Base-by-base conservation (phyloP, 75 land plant genomes). In the Pinus taeda region DNA sequence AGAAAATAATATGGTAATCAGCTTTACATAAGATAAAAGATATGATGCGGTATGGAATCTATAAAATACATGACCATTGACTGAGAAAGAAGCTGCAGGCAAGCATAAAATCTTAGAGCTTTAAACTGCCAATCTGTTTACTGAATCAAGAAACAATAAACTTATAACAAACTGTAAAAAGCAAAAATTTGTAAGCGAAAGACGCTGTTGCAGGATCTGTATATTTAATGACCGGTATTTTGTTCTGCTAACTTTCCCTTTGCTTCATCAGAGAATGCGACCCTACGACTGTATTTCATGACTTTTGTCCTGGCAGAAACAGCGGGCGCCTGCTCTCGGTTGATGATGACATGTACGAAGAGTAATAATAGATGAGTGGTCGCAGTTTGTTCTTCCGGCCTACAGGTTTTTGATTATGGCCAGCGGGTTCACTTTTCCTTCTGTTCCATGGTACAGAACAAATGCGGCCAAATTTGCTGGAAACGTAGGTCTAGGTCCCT, bases 401-500 rank as follows among this genome's bases (percentile, higher is more conserved):
- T 42, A 24, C 12, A 49, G 55, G 12, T 49, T 11, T 11, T 49
- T 49, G 55, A 49, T 49, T 9, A 49, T 49, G 55, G 55, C 55
- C 55, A 49, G 55, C 11, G 55, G 55, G 22, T 39, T 20, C n/a
- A 24, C 13, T 69, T 33, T 37, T 30, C 11, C 72, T n/a, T 69
- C 24, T 39, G 53, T 21, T n/a, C 12, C 72, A 69, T 39, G 49
- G 49, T 39, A 37, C 45, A 13, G 24, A 39, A 69, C 72, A 42
- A 22, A 45, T 37, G 49, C 20, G 12, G 39, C 72, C 42, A 69
- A 69, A 69, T 39, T 69, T 37, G 72, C 42, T 53, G 49, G 20
- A 20, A 69, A 69, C 22, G 72, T 18, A 69, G 55, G 72, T 69
- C n/a, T 69, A 69, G 45, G 20, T 42, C 55, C 72, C 22, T 21